Conservation (phyloP, 495 filamentous ascomycete species). For the Xylaria acuta region DNA sequence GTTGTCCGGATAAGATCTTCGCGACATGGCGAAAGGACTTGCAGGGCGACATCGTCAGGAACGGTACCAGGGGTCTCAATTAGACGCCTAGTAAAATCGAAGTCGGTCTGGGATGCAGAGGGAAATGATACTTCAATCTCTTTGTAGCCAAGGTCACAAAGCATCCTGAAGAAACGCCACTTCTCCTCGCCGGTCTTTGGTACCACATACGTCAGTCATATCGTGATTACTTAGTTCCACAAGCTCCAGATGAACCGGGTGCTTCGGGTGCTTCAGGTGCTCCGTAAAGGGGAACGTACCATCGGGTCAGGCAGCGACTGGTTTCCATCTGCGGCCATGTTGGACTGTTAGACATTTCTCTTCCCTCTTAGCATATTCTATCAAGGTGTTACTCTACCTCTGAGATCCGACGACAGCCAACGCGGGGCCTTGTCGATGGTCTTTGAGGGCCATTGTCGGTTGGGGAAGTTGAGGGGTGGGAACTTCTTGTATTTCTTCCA, state of each 20-base stretch:
- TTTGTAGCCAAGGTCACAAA: constrained; percentile 82
- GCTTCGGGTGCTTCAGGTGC: too few species aligned
- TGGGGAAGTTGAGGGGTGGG: constrained; percentile 78
- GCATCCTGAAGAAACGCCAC: constrained; percentile 82
- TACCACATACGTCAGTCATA: too few species aligned
- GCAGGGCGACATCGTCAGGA: constrained; percentile 85
- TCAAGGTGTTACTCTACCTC: too few species aligned
- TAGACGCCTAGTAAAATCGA: constrained; percentile 79
- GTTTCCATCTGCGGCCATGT: neutral
- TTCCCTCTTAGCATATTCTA: too few species aligned
- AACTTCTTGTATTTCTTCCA: constrained; percentile 85
- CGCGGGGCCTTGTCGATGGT: constrained; percentile 77
- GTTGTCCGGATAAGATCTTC: constrained; percentile 80
- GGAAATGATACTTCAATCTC: constrained; percentile 89
- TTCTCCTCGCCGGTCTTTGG: constrained; percentile 64
- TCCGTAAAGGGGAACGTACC: neutral
- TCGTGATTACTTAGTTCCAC: too few species aligned
- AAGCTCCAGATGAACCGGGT: too few species aligned
- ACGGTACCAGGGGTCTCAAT: constrained; percentile 75
- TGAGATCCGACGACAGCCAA: constrained; percentile 61
- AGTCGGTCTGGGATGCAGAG: constrained; percentile 84
- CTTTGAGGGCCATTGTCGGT: constrained; percentile 92
- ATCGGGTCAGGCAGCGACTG: neutral
- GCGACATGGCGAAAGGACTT: constrained; percentile 82
- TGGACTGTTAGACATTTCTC: too few species aligned